Conservation (phyloP, 169 alveolate species). For the Cryptosporidium bovis region DNA sequence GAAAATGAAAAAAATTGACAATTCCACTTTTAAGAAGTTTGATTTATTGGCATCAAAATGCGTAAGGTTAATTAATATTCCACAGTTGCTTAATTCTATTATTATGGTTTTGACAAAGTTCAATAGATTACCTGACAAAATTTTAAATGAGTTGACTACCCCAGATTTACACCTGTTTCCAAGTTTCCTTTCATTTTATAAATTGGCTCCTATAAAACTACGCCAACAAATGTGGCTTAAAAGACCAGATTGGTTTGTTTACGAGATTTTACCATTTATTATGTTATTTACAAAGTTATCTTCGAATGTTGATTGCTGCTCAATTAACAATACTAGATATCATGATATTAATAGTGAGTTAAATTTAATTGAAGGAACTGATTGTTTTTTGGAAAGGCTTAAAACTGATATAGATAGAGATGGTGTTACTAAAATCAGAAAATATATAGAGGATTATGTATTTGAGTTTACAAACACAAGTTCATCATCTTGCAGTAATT, state of each 20-base stretch:
- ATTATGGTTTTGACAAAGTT: constrained; percentile 31
- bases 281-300: constrained; percentile 39
- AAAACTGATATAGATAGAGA: background rate
- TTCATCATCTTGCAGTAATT: background rate
- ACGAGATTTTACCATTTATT: constrained; percentile 54
- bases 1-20: constrained; percentile 31
- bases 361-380: background rate
- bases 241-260: constrained; percentile 68
- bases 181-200: constrained; percentile 47
- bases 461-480: background rate
- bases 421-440: background rate
- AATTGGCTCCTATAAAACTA: constrained; percentile 62
- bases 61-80: constrained; percentile 34
- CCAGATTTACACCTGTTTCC: constrained; percentile 64
- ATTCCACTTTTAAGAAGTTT: constrained; percentile 22
- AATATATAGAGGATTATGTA: constrained; percentile 16
- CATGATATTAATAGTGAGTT: background rate
- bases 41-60: constrained; percentile 48
- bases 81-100: constrained; percentile 47
- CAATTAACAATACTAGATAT: constrained; percentile 3
- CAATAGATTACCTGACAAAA: constrained; percentile 19
- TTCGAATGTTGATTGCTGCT: constrained; percentile 40
- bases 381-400: background rate
- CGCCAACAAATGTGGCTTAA: constrained; percentile 72
- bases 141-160: constrained; percentile 49